Evolutionary conservation across 371 early-diverging fungal species (phyloP).

Genomic region (Actinomortierella ambigua): DNA sequence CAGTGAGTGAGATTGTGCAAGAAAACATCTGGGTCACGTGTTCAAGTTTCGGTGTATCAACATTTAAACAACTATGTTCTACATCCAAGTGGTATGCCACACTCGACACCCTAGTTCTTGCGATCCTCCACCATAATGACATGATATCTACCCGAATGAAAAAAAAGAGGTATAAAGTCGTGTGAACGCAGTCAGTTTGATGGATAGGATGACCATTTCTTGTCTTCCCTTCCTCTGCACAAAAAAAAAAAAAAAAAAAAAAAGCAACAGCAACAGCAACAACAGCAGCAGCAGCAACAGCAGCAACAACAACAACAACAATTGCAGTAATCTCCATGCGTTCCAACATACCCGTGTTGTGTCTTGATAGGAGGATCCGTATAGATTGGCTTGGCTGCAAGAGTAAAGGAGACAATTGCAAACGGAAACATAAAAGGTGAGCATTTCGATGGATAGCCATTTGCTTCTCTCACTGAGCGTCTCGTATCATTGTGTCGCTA

Average conservation of each 20-base stretch:
- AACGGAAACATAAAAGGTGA: too few species aligned
- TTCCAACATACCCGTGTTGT: constrained; percentile 46
- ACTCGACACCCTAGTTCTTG: constrained; percentile 39
- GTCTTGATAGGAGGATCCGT: constrained; percentile 81
- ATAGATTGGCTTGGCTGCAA: constrained; percentile 66
- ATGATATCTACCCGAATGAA: constrained; percentile 62
- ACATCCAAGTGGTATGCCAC: not conserved
- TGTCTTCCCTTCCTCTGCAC: too few species aligned
- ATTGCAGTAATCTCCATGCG: not conserved
- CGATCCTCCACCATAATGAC: constrained; percentile 86
- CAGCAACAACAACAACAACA: not conserved
- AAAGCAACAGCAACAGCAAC: not conserved
- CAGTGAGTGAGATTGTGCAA: too few species aligned
- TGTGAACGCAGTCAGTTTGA: too few species aligned
- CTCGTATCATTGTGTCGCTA: constrained; percentile 1
- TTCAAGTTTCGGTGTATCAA: too few species aligned
- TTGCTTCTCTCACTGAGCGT: too few species aligned
- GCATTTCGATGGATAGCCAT: too few species aligned
- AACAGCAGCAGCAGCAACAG: too few species aligned
- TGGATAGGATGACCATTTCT: too few species aligned
- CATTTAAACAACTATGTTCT: too few species aligned
- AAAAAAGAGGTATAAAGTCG: not conserved
- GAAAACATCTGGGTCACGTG: too few species aligned
- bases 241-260: not conserved
- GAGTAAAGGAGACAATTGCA: too few species aligned